These are phyloP conservation scores for Aspergillus nanangensis DNA, from an alignment of 495 filamentous ascomycete species.

Conservation along the genomic window DNA sequence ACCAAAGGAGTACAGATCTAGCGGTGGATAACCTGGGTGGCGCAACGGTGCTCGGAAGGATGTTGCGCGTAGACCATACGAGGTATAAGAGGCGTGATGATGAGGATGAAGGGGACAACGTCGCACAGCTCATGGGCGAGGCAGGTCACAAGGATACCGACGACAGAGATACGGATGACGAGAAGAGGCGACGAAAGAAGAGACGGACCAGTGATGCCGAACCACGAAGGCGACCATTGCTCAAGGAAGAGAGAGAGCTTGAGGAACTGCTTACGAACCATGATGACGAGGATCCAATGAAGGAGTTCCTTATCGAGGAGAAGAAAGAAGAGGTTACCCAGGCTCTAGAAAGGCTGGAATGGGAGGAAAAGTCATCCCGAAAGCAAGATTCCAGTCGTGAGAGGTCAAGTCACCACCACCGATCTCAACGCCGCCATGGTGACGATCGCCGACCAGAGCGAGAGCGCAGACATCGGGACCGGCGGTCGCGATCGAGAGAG, in stretches of 20 bases:
- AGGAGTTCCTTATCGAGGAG: conserved; percentile 77
- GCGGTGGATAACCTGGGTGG: conserved; percentile 95
- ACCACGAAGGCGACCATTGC: conserved; percentile 36
- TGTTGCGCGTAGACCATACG: conserved; percentile 86
- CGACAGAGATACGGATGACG: conserved; percentile 27
- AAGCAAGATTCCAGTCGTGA: conserved; percentile 34
- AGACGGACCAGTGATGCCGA: conserved; percentile 26
- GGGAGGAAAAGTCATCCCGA: conserved; percentile 32
- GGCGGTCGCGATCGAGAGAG: conserved; percentile 25
- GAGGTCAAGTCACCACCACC: conserved; percentile 47
- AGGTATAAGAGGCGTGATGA: conserved; percentile 86
- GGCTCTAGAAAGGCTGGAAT: conserved; percentile 56
- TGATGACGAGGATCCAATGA: conserved; percentile 98
- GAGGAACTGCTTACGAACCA: conserved; percentile 69
- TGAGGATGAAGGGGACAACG: conserved; percentile 66
- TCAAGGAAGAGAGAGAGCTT: conserved; percentile 74
- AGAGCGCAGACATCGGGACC: conserved; percentile 25
- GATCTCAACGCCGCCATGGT: conserved; percentile 43
- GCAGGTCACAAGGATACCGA: conserved; percentile 9
- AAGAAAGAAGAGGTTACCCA: conserved; percentile 82
- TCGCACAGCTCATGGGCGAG: conserved; percentile 36
- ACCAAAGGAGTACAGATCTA: conserved; percentile 91
- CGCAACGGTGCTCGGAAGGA: conserved; percentile 72
- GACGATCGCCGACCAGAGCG: conserved; percentile 30
- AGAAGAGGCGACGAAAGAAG: conserved; percentile 44